A percentile compares a stretch with the other conserved stretches of the same genome.
Conservation (phyloP, 2,329 filamentous ascomycete genomes). For the Ophiocordyceps australis region DNA sequence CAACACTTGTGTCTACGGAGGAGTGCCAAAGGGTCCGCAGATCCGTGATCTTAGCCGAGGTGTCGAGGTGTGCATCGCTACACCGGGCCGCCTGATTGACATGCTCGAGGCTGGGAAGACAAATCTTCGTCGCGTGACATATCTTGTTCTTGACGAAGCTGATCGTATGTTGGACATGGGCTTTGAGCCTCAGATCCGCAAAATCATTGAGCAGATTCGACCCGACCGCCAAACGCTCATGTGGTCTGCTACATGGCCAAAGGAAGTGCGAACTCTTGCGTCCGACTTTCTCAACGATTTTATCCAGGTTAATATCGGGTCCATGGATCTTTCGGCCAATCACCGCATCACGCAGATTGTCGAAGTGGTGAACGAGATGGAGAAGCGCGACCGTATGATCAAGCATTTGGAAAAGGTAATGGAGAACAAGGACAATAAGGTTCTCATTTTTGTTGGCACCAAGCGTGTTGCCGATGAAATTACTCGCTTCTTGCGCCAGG, state of each 20-base stretch:
- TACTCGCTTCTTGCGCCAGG: constrained; percentile 89
- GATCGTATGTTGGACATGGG: constrained; percentile 99
- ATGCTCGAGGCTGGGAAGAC: constrained; percentile 98
- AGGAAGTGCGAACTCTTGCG: constrained; percentile 87
- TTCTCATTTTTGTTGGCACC: constrained; percentile 81
- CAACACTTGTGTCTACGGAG: constrained; percentile 97
- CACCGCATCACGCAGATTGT: constrained; percentile 96
- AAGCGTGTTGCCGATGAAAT: constrained; percentile 98
- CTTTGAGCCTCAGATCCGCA: constrained; percentile 98
- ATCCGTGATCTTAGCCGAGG: constrained; percentile 88
- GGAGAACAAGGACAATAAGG: constrained; percentile 91
- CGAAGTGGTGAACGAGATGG: constrained; percentile 86
- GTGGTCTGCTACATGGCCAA: constrained; percentile 99
- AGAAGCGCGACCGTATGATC: constrained; percentile 95
- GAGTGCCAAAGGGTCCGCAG: constrained; percentile 94
- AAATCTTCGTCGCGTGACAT: constrained; percentile 93
- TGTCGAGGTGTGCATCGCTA: constrained; percentile 97
- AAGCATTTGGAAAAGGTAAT: constrained; percentile 97
- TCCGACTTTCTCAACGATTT: constrained; percentile 85
- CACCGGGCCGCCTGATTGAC: constrained; percentile 91
- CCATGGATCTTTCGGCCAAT: constrained; percentile 89
- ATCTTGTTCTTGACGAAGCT: constrained; percentile 94
- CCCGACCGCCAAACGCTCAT: constrained; percentile 98
- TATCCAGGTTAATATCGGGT: constrained; percentile 98
- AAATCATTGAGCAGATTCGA: constrained; percentile 94